Evolutionary conservation across 257 asterid genomes (phyloP).

Genomic region (Striga asiatica): DNA sequence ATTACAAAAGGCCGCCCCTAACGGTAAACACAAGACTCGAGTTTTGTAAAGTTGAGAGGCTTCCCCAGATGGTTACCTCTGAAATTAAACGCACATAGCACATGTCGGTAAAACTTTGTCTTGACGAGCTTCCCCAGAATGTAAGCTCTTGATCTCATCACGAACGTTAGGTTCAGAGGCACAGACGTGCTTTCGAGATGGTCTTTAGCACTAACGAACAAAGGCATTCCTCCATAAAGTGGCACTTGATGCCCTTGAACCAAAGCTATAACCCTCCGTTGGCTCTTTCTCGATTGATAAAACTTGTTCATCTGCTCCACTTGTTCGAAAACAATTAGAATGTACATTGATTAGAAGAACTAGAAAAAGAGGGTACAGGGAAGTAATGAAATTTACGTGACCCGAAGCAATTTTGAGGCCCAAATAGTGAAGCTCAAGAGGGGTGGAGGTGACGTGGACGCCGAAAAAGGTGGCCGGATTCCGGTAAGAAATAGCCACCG

Average conservation of each 20-base stretch:
- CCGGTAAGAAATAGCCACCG: constrained; percentile 58
- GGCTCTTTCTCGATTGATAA: constrained; percentile 62
- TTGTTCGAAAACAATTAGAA: no score
- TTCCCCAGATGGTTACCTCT: constrained; percentile 51
- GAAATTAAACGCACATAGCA: constrained; percentile 41
- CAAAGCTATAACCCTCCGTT: constrained; percentile 33
- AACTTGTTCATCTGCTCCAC: constrained; percentile 59
- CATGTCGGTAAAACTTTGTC: constrained; percentile 38
- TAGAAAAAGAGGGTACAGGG: background rate
- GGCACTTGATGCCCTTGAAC: constrained; percentile 73
- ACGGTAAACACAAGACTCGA: constrained; percentile 44
- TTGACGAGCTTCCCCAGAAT: constrained; percentile 71
- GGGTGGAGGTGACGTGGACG: constrained; percentile 73
- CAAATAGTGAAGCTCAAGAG: constrained; percentile 52
- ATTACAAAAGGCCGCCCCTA: no score
- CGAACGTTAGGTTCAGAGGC: constrained; percentile 61
- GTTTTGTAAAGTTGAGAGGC: constrained; percentile 32
- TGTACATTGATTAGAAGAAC: no score
- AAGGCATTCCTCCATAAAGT: constrained; percentile 73
- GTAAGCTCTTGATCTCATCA: constrained; percentile 65
- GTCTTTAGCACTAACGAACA: constrained; percentile 20
- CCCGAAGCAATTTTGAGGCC: constrained; percentile 75
- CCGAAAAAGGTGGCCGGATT: constrained; percentile 89
- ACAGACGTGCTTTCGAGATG: constrained; percentile 33
- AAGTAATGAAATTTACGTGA: constrained; percentile 26